These are phyloP conservation scores for Rubroboletus satanas DNA, from an alignment of 768 basidiomycete species.

Conservation along the genomic window DNA sequence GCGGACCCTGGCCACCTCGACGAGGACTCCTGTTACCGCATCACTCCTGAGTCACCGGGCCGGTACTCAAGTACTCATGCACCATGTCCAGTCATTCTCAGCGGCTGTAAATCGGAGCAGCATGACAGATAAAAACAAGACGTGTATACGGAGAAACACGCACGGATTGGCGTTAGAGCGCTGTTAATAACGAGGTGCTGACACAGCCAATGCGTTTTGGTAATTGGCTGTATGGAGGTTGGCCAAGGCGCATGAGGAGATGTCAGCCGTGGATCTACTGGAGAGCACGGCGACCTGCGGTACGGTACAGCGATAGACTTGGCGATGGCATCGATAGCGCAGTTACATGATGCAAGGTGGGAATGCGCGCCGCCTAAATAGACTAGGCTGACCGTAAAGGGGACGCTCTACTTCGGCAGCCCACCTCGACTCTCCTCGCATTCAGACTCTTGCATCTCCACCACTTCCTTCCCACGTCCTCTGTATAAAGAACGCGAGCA, in stretches of 20 bases:
- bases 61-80: no score
- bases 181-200: background rate
- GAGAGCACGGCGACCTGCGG: background rate
- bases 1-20: slow-evolving; percentile 16
- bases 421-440: background rate
- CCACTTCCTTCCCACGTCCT: slow-evolving; percentile 28
- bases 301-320: background rate
- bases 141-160: background rate
- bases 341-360: slow-evolving; percentile 17
- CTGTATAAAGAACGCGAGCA: slow-evolving; percentile 24
- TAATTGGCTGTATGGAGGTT: background rate
- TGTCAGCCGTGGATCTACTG: background rate
- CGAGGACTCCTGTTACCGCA: slow-evolving; percentile 19
- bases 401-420: slow-evolving; percentile 9
- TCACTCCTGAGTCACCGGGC: background rate
- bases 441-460: slow-evolving; percentile 9
- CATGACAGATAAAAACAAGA: background rate
- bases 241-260: background rate
- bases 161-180: slow-evolving; percentile 30
- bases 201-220: background rate
- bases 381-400: slow-evolving; percentile 21
- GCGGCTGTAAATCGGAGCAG: background rate
- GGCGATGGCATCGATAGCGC: slow-evolving; percentile 5
- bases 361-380: slow-evolving; percentile 24
- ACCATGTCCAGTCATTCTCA: no score